Percentiles rank a stretch among this genome's conserved stretches.
phyloP scores from a whole-genome alignment of 257 asterid genomes.

The Ajuga chamaepitys region DNA sequence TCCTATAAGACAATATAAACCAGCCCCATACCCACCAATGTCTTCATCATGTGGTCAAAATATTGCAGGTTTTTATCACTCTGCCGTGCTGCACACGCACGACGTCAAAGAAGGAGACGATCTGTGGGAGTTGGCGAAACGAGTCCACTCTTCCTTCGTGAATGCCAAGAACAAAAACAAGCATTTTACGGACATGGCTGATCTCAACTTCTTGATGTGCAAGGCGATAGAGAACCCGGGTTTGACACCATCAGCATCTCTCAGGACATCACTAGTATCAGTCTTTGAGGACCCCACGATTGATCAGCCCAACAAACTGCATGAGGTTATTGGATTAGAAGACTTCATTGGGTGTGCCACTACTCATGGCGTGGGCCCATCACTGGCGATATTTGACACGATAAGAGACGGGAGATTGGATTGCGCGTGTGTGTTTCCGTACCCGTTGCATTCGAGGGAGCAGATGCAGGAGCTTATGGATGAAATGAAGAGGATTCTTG shows the following conservation, averaged over 20 bases:
- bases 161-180: conserved; percentile 63
- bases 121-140: conserved; percentile 63
- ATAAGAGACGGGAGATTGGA: conserved; percentile 59
- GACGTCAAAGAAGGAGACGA: conserved; percentile 51
- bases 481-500: conserved; percentile 47
- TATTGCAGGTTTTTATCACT: conserved; percentile 72
- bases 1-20: no score
- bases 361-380: conserved; percentile 84
- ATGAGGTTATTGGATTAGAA: conserved; percentile 43
- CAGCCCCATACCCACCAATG: no score
- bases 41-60: no score
- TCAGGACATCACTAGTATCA: conserved; percentile 64
- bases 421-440: conserved; percentile 75
- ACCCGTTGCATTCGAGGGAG: conserved; percentile 79
- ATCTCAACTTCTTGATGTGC: conserved; percentile 80
- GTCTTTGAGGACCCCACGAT: conserved; percentile 64
- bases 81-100: conserved; percentile 80
- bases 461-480: conserved; percentile 63
- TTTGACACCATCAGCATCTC: conserved; percentile 63
- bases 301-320: conserved; percentile 25
- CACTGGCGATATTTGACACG: conserved; percentile 65
- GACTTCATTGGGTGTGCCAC: conserved; percentile 74
- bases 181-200: conserved; percentile 82
- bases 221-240: conserved; percentile 88
- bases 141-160: conserved; percentile 42